These are phyloP conservation scores for Floccularia luteovirens DNA, from an alignment of 768 basidiomycete genomes.

Conservation along the genomic window DNA sequence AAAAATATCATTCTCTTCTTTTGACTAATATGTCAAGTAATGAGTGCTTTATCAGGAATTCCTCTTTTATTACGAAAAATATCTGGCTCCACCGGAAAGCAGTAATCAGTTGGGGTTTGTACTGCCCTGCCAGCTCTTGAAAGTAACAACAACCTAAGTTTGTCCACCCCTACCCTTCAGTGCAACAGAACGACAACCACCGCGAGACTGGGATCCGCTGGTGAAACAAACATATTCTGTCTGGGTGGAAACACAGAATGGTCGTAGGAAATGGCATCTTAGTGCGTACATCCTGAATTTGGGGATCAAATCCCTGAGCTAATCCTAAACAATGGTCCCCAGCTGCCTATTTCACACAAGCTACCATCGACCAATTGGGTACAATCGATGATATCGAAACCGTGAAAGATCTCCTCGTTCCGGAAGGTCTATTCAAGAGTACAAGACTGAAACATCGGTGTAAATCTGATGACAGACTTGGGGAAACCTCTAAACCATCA, in stretches of 20 bases:
- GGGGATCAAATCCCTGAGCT: slow-evolving; percentile 3
- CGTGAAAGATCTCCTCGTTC: slow-evolving; percentile 55
- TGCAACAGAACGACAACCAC: slow-evolving; percentile 38
- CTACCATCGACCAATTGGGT: slow-evolving; percentile 61
- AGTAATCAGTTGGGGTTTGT: slow-evolving; percentile 33
- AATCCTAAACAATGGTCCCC: slow-evolving; percentile 6
- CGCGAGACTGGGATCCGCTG: slow-evolving; percentile 57
- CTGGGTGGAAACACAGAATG: slow-evolving; percentile 58
- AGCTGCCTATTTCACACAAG: slow-evolving; percentile 83
- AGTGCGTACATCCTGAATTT: slow-evolving; percentile 37
- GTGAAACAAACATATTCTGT: slow-evolving; percentile 85
- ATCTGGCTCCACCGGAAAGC: slow-evolving; percentile 35
- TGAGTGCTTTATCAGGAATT: slow-evolving; percentile 50
- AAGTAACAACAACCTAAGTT: too few species aligned
- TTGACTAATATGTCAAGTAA: not conserved
- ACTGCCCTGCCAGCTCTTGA: slow-evolving; percentile 1
- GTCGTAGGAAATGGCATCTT: slow-evolving; percentile 75
- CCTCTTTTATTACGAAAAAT: slow-evolving; percentile 79
- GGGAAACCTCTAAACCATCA: slow-evolving; percentile 19
- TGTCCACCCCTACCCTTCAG: too few species aligned
- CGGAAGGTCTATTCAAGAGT: slow-evolving; percentile 62
- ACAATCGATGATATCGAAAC: slow-evolving; percentile 62
- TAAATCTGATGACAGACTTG: slow-evolving; percentile 31
- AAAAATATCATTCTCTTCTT: slow-evolving; percentile 6
- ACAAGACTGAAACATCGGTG: slow-evolving; percentile 49